Evolutionary conservation across 2,329 filamentous ascomycete genomes (phyloP).

Genomic region (Fusarium palustre): DNA sequence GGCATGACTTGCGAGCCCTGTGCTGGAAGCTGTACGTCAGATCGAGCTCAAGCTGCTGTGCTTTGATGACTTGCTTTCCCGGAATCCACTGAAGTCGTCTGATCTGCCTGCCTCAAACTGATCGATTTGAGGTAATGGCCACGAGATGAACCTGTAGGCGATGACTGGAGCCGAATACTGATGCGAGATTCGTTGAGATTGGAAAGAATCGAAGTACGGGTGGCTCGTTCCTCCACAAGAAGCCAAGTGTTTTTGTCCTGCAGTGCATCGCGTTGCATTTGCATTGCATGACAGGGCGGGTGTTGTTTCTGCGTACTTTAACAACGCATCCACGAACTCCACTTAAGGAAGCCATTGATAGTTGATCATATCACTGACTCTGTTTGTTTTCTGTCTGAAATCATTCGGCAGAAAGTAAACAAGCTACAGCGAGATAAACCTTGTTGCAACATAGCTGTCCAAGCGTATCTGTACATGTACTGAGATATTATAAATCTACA

Average conservation of each 20-base stretch:
- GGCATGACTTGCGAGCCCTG: conserved; percentile 49
- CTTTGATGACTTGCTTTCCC: conserved; percentile 31
- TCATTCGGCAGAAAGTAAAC: conserved; percentile 14
- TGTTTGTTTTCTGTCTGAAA: conserved; percentile 1
- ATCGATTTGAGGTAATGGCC: conserved; percentile 31
- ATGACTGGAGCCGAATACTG: conserved; percentile 25
- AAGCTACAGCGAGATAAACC: conserved; percentile 19
- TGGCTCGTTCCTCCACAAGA: conserved; percentile 30
- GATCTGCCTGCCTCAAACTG: conserved; percentile 35
- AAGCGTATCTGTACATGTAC: conserved; percentile 40
- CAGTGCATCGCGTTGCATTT: conserved; percentile 37
- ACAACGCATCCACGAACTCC: conserved; percentile 30
- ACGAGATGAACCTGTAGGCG: conserved; percentile 34
- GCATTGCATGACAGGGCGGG: conserved; percentile 40
- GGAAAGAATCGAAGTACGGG: conserved; percentile 11
- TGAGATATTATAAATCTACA: conserved; percentile 22
- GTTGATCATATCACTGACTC: conserved; percentile 2
- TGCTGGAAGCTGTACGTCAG: conserved; percentile 44
- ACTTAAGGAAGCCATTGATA: conserved; percentile 24
- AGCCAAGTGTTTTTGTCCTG: conserved; percentile 28
- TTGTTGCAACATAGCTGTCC: conserved; percentile 27
- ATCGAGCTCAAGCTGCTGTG: conserved; percentile 28
- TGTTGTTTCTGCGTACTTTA: conserved; percentile 20
- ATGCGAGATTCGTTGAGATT: conserved; percentile 40
- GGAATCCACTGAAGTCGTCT: conserved; percentile 16